Conservation (phyloP, 192 early-diverging fungal genomes). For the Entomortierella chlamydospora region DNA sequence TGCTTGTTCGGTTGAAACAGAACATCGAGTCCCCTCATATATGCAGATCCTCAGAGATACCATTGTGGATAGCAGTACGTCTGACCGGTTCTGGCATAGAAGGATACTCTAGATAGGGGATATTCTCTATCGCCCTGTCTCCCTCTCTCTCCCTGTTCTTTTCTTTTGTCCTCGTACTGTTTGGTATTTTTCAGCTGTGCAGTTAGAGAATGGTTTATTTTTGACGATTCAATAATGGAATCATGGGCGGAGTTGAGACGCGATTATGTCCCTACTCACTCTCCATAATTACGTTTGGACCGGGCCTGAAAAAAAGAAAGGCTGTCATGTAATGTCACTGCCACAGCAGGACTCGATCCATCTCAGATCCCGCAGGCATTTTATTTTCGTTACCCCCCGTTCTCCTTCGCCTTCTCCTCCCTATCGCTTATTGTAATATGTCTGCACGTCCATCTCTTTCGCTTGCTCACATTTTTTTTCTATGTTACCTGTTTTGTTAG, state of each 20-base stretch:
- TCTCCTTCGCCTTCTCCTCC: not conserved
- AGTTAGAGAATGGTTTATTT: not conserved
- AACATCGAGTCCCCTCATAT: too few species aligned
- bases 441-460: not conserved
- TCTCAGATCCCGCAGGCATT: not conserved
- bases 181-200: too few species aligned
- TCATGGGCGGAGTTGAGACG: not conserved
- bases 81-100: not conserved
- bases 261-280: too few species aligned
- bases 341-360: conserved; percentile 6
- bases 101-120: too few species aligned
- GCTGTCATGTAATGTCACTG: not conserved
- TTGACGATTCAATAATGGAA: not conserved
- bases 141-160: not conserved
- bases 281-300: not conserved
- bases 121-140: not conserved
- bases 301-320: not conserved
- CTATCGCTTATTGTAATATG: not conserved
- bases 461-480: not conserved
- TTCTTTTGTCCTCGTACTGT: not conserved
- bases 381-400: not conserved
- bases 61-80: too few species aligned
- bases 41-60: too few species aligned
- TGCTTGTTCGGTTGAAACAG: too few species aligned
- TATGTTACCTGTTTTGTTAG: not conserved